Conservation (phyloP, 2,329 filamentous ascomycete species). For the Paradendryphiella salina region DNA sequence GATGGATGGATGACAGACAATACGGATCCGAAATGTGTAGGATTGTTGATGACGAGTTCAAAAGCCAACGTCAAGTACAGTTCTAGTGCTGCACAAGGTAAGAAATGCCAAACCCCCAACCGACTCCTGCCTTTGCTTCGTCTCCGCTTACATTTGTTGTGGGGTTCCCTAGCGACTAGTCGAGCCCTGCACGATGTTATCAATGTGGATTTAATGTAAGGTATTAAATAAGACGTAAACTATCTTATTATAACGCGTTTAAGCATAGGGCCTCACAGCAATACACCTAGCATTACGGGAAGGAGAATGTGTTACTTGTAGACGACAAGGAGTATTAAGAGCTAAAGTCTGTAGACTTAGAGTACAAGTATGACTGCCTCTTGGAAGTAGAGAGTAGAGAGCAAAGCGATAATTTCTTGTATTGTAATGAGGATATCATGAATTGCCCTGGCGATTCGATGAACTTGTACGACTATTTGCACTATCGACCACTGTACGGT, state of each 20-base stretch:
- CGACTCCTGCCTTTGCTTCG: background rate
- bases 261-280: background rate
- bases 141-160: background rate
- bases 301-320: background rate
- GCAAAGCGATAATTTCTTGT: no score
- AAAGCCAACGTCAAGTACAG: background rate
- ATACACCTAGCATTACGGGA: background rate
- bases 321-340: background rate
- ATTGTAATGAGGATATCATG: no score
- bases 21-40: constrained; percentile 1
- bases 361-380: background rate
- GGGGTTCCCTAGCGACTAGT: constrained; percentile 4
- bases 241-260: no score
- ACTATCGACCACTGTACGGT: no score
- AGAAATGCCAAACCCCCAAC: background rate
- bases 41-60: background rate
- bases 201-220: background rate
- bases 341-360: background rate
- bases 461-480: no score
- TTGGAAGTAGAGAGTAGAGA: no score
- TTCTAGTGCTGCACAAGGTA: background rate
- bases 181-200: background rate
- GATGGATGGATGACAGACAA: background rate
- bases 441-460: no score
- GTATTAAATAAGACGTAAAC: no score